These are phyloP conservation scores for Microbotryum lychnidis-dioicae DNA, from an alignment of 1,284 basidiomycete species.

Conservation along the genomic window DNA sequence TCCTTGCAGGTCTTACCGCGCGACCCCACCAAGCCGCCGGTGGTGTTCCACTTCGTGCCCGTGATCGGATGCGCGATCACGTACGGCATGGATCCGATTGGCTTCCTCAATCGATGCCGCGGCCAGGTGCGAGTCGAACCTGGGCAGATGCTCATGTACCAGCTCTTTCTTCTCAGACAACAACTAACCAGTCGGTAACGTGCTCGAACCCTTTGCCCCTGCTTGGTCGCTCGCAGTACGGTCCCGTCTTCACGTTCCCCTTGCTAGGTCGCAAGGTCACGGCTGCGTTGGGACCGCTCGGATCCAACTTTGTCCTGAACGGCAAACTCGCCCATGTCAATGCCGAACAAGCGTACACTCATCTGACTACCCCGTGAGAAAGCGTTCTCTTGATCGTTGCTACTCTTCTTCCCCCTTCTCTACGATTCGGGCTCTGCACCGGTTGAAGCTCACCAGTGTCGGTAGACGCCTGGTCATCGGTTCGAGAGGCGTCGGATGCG, in stretches of 20 bases:
- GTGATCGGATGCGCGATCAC: constrained; percentile 61
- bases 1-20: constrained; percentile 48
- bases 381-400: background rate
- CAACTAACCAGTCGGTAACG: no score
- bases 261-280: constrained; percentile 83
- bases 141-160: background rate
- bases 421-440: no score
- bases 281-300: constrained; percentile 82
- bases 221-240: constrained; percentile 43
- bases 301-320: constrained; percentile 89
- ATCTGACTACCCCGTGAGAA: constrained; percentile 35
- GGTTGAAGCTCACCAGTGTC: no score
- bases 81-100: constrained; percentile 72
- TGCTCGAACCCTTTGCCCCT: background rate
- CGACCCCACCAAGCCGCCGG: constrained; percentile 54
- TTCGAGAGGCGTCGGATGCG: no score
- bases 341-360: constrained; percentile 91
- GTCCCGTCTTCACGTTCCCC: constrained; percentile 80
- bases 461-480: no score
- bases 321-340: constrained; percentile 87
- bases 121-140: constrained; percentile 58
- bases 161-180: no score
- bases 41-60: constrained; percentile 71
- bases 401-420: no score
- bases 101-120: constrained; percentile 63